Evolutionary conservation across 768 basidiomycete genomes (phyloP), one percentile per base, ranked within the genome.

Genomic region (Naematelia aurantialba): DNA sequence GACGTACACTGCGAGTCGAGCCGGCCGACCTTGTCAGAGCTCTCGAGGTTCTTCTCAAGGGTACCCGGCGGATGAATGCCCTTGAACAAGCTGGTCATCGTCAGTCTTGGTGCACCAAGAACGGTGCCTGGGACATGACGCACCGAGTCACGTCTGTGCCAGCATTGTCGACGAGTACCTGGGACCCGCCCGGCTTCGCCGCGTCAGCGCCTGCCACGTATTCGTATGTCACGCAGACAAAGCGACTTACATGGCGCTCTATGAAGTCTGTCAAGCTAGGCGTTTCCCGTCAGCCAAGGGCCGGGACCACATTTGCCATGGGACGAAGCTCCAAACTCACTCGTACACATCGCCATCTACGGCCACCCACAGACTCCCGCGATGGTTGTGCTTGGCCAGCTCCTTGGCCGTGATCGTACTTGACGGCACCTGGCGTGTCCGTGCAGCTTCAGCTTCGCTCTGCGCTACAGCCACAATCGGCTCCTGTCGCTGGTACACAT

Each of bases 301-400:
- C 51, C 31, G n/a, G 14, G 42, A 25, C 14, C 25, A 24, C 17
- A 10, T 44, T 11, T 30, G 29, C 5, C 3, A 14, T 34, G 4
- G 12, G 21, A 11, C n/a, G 5, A 1, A 51, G 31, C 13, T n/a
- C n/a, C n/a, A n/a, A n/a, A 59, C 64, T 62, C 46, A 62, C 61
- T 66, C 63, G 60, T 61, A 72, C 5, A 72, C 70, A 13, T 55
- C 57, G 10, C 67, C 70, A 30, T 72, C 63, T n/a, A 72, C 60
- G 5, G 66, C 65, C 3, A 72, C 65, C 70, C 70, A 72, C 22
- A 63, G 49, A 53, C 64, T 62, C 22, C 61, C 56, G 17, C 55
- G 56, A 5, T 31, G 31, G 19, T 52, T 62, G 54, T 71, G 69
- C 24, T 65, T 29, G 22, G 46, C 55, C 42, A 71, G 54, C 42